phyloP scores from a whole-genome alignment of 495 filamentous ascomycete genomes.

The Penicillium psychrofluorescens region DNA sequence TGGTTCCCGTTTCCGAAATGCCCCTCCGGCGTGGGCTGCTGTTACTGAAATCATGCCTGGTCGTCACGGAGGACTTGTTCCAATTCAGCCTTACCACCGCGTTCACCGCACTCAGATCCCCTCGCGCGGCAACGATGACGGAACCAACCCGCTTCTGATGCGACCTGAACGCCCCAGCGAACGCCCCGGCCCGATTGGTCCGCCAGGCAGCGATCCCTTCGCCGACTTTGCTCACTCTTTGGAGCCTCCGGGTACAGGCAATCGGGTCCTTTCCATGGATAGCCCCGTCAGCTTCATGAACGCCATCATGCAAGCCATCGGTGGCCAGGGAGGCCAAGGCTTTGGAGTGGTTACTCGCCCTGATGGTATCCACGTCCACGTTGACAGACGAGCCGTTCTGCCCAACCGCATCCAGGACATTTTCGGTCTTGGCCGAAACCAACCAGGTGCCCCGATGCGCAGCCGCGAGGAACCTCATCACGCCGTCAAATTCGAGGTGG shows the following conservation, averaged over 20 bases:
- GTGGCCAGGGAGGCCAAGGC: slow-evolving; percentile 39
- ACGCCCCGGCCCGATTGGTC: slow-evolving; percentile 23
- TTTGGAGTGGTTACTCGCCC: slow-evolving; percentile 50
- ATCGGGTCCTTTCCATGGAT: slow-evolving; percentile 45
- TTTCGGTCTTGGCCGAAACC: slow-evolving; percentile 44
- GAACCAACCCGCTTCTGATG: slow-evolving; percentile 68
- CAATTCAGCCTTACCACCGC: slow-evolving; percentile 44
- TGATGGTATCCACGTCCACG: slow-evolving; percentile 52
- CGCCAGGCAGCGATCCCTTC: slow-evolving; percentile 26
- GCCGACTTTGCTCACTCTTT: slow-evolving; percentile 52
- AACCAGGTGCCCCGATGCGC: slow-evolving; percentile 29
- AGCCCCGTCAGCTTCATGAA: slow-evolving; percentile 58
- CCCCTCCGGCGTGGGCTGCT: slow-evolving; percentile 33
- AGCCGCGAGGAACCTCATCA: slow-evolving; percentile 53
- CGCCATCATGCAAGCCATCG: slow-evolving; percentile 52
- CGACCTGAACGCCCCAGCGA: slow-evolving; percentile 33
- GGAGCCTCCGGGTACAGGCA: slow-evolving; percentile 37
- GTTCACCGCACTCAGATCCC: slow-evolving; percentile 43
- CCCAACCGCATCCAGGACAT: slow-evolving; percentile 51
- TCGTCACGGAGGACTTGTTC: slow-evolving; percentile 33
- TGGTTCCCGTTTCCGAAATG: slow-evolving; percentile 37
- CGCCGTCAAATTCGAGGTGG: slow-evolving; percentile 64
- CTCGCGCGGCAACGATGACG: slow-evolving; percentile 60
- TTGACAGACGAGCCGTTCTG: slow-evolving; percentile 40
- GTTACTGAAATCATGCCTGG: slow-evolving; percentile 39